A percentile compares a stretch with the other conserved stretches of the same genome.
Conservation (phyloP, 352 stramenopile genomes). For the Phytophthora tentaculata region DNA sequence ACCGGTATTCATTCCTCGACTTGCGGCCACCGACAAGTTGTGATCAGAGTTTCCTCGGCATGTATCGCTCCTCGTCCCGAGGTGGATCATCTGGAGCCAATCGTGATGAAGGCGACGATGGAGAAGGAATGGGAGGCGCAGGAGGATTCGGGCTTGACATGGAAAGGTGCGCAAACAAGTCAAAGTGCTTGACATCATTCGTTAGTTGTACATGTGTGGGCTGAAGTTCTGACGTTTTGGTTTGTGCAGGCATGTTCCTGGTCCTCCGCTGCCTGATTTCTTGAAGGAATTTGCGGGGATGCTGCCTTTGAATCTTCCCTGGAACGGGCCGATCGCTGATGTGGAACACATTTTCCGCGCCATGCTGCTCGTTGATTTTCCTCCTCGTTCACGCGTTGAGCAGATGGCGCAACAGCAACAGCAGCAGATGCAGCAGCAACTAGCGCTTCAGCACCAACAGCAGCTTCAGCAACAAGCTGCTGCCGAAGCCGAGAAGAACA, state of each 20-base stretch:
- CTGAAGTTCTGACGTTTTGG: too few species aligned
- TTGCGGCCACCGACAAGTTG: conserved; percentile 58
- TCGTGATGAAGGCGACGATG: conserved; percentile 28
- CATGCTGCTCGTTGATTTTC: conserved; percentile 86
- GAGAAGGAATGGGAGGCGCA: conserved; percentile 32
- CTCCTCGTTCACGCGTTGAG: conserved; percentile 73
- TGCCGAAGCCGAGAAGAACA: conserved; percentile 50
- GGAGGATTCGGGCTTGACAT: conserved; percentile 44
- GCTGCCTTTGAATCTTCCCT: conserved; percentile 81
- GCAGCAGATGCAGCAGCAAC: conserved; percentile 66
- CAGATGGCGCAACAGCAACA: conserved; percentile 70
- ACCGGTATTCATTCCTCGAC: conserved; percentile 86
- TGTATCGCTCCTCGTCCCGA: conserved; percentile 66
- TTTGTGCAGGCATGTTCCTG: conserved; percentile 64
- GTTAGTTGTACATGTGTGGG: too few species aligned
- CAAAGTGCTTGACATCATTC: too few species aligned
- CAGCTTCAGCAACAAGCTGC: conserved; percentile 62
- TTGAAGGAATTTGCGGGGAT: conserved; percentile 85
- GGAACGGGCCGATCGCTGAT: conserved; percentile 88
- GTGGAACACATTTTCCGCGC: conserved; percentile 88
- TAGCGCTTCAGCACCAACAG: conserved; percentile 59
- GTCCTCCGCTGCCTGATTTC: conserved; percentile 83
- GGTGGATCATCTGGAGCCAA: conserved; percentile 17
- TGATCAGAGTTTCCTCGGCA: conserved; percentile 82
- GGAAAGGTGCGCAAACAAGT: conserved; percentile 44